Base-by-base conservation (phyloP, 2,329 filamentous ascomycete species). In the Colletotrichum karsti region DNA sequence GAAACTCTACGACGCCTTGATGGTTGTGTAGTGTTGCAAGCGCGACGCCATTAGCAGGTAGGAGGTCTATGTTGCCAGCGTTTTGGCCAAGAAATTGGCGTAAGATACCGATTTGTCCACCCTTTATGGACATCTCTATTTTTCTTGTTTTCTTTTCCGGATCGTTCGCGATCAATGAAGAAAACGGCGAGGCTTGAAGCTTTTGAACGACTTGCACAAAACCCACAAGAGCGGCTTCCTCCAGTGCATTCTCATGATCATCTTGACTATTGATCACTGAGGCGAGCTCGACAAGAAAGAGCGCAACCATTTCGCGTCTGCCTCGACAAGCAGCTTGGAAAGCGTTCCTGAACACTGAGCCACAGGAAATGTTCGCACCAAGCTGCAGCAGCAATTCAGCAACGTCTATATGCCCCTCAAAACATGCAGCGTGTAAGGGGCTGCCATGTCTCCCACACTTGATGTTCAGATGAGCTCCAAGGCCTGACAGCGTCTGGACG, bases 31-130 rank as follows among this genome's bases (percentile, higher is more conserved):
- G 15, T 1, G 33, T 30, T 13, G 46, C 58, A 2, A 44, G 24
- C 3, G 58, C 46, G 2, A 61, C 18, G 4, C 44, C 33, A 7
- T 61, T 46, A 4, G 7, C 2, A 1, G 20, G 1, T 3, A 53
- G n/a, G n/a, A n/a, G 3, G 20, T 1, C 7, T 1, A 1, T 10
- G 7, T 7, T 8, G 3, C 4, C 5, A 2, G 3, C 2, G 3
- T 10, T 61, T 2, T 15, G 22, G 5, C 5, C 7, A 4, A 61
- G 35, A 8, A 35, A 50, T 1, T 24, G 18, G 2, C 24, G 46
- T 15, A 61, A 8, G 4, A 33, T 46, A 2, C 26, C 46, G 1
- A 12, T 10, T 3, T 61, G 44, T 1, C 58, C 46, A 4, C 35
- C 44, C 5, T 44, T 61, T 18, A 20, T 15, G 12, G 26, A 41